phyloP scores from a whole-genome alignment of 345 rosid genomes.

The Balakata baccata region DNA sequence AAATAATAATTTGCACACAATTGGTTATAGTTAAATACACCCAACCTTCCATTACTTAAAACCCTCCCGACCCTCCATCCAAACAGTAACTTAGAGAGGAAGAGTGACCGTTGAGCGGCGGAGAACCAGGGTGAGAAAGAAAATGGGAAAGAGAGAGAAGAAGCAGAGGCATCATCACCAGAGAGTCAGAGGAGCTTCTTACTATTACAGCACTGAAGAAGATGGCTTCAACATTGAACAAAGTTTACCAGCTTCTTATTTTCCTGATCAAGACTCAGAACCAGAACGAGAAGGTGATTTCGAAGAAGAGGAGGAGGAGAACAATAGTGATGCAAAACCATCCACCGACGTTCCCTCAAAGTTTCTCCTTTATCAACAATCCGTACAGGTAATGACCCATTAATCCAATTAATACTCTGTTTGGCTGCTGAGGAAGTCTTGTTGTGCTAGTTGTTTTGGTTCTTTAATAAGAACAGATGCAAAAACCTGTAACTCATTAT shows the following conservation, averaged over 20 bases:
- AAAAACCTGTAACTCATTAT: not conserved
- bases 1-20: no score
- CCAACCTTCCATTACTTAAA: no score
- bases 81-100: not conserved
- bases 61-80: no score
- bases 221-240: constrained; percentile 24
- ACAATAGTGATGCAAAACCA: constrained; percentile 25
- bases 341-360: constrained; percentile 60
- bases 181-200: constrained; percentile 45
- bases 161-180: constrained; percentile 54
- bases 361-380: constrained; percentile 78
- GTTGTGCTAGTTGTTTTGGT: not conserved
- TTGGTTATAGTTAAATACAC: no score
- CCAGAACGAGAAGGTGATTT: constrained; percentile 17
- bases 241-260: constrained; percentile 27
- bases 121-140: not conserved
- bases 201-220: constrained; percentile 36
- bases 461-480: not conserved
- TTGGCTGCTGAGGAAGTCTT: constrained; percentile 6
- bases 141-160: constrained; percentile 77
- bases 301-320: constrained; percentile 25
- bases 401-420: not conserved
- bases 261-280: constrained; percentile 20
- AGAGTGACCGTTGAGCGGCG: constrained; percentile 2
- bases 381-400: constrained; percentile 52